Evolutionary conservation across 768 basidiomycete genomes (phyloP).

Genomic region (Fomitopsis pulvina): DNA sequence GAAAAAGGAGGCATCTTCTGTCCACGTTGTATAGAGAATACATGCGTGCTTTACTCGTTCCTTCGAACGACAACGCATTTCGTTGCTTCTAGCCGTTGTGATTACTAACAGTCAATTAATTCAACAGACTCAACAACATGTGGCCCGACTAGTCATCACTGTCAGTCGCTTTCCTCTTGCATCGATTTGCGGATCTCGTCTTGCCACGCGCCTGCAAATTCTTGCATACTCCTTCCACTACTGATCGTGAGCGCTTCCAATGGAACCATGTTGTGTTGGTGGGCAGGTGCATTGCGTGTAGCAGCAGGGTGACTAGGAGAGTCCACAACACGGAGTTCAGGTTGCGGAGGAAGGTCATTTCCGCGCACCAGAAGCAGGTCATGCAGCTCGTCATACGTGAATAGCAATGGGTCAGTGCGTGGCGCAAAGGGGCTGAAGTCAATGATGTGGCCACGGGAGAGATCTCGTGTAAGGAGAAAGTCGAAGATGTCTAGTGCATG

Average conservation of each 20-base stretch:
- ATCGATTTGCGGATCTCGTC: constrained; percentile 38
- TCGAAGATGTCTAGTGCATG: constrained; percentile 68
- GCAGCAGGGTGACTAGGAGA: constrained; percentile 68
- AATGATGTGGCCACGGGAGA: constrained; percentile 69
- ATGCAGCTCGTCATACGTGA: constrained; percentile 72
- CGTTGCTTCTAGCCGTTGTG: too few relatives aligned
- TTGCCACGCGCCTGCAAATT: constrained; percentile 66
- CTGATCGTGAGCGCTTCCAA: constrained; percentile 81
- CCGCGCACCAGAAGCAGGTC: constrained; percentile 25
- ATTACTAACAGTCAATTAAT: too few relatives aligned
- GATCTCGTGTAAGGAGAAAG: constrained; percentile 77
- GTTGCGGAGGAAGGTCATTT: constrained; percentile 11
- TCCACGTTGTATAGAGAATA: constrained; percentile 36
- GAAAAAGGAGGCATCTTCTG: constrained; percentile 58
- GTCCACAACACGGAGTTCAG: constrained; percentile 62
- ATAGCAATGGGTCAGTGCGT: constrained; percentile 83
- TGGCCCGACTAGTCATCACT: too few relatives aligned
- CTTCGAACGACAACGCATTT: too few relatives aligned
- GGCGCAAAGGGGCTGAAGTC: constrained; percentile 89
- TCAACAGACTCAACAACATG: too few relatives aligned
- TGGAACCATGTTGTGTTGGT: constrained; percentile 89
- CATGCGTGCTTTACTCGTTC: background rate
- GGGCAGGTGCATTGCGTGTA: constrained; percentile 56
- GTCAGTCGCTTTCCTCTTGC: constrained; percentile 5
- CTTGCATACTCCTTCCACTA: constrained; percentile 60